Conservation (phyloP, 106 monocot species). For the Platanthera guangdongensis region DNA sequence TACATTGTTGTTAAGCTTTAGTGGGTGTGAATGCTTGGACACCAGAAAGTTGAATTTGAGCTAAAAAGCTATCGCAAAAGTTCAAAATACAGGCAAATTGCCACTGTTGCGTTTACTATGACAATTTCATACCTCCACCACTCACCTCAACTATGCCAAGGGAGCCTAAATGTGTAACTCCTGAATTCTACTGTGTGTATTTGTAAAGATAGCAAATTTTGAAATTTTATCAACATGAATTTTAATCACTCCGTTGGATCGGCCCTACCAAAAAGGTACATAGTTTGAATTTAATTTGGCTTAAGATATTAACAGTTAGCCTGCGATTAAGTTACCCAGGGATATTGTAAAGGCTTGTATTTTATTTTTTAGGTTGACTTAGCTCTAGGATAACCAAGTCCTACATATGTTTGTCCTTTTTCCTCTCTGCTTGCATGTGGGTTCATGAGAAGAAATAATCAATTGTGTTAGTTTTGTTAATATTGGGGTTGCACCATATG, state of each 20-base stretch:
- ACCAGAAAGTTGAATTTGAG: no score
- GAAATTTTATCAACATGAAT: background rate
- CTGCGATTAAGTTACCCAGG: background rate
- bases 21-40: no score
- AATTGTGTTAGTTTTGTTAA: background rate
- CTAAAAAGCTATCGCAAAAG: no score
- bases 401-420: background rate
- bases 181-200: background rate
- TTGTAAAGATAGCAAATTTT: background rate
- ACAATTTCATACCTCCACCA: no score
- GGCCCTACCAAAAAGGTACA: no score
- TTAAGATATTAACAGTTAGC: background rate
- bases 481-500: background rate
- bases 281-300: no score
- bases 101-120: no score
- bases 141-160: no score
- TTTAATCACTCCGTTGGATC: background rate
- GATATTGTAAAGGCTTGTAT: background rate
- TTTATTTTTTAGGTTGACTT: background rate
- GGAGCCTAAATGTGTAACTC: background rate
- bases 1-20: no score
- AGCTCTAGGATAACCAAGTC: background rate
- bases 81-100: no score
- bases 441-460: background rate
- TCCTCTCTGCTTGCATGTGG: background rate